Evolutionary conservation across 2,329 filamentous ascomycete genomes (phyloP), one percentile per base, ranked within the genome.

Genomic region (Fusarium sororula): DNA sequence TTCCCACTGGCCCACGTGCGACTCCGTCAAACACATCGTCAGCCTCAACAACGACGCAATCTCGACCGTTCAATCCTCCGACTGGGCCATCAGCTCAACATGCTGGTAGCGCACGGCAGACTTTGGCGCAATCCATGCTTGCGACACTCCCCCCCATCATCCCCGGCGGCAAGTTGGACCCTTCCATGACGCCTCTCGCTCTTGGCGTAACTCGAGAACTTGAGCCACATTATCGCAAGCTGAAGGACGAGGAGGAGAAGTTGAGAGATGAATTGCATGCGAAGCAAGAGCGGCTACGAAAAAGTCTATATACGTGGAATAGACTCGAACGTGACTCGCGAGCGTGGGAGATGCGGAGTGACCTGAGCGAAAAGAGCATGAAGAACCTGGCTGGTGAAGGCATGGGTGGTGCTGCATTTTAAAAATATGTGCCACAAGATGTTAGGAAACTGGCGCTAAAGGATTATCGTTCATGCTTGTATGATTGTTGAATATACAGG

Each of bases 211-310:
- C 85, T 38, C 85, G 86, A 17, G 89, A 90, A 48, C 80, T 89
- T 22, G 87, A 89, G 70, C 79, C 84, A n/a, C 87, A 89, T 78
- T 86, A 85, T 73, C 83, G 84, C 39, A 87, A 87, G 66, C 83
- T 90, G 17, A 85, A 84, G 66, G 88, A 90, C 44, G 89, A 91
- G 51, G 89, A 90, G 76, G 89, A 90, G 78, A 86, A 86, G 70
- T 75, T 90, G 41, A 84, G 89, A 4, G 84, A 87, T 47, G 89
- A 90, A 60, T 80, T 89, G 37, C 83, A 85, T 26, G 76, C 75
- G 30, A 89, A 88, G 77, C 86, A 90, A 75, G 89, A 90, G 47
- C 85, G 85, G 70, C 80, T 90, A 44, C 83, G 88, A 37, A 87
- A 85, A 80, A 87, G 84, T 63, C 80, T 91, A 42, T 84, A 85